phyloP scores from a whole-genome alignment of 495 filamentous ascomycete species.

The Sphaerosporella brunnea region DNA sequence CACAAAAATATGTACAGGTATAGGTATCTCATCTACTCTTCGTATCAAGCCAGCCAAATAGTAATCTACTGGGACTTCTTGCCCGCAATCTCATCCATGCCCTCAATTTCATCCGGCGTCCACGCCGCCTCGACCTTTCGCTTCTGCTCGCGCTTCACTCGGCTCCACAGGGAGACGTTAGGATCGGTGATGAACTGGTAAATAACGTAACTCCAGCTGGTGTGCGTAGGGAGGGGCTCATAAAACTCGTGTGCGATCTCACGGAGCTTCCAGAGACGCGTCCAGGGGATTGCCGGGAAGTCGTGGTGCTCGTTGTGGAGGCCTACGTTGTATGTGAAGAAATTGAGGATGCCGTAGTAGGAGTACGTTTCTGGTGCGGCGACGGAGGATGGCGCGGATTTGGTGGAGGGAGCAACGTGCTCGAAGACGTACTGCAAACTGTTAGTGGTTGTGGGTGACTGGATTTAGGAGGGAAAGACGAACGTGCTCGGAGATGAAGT shows the following conservation, averaged over 20 bases:
- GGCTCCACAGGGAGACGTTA: constrained; percentile 70
- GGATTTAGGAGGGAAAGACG: not conserved
- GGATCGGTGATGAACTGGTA: constrained; percentile 89
- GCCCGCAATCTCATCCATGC: not conserved
- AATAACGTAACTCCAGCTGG: constrained; percentile 80
- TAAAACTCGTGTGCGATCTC: constrained; percentile 87
- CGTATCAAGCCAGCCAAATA: no score
- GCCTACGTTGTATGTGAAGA: constrained; percentile 91
- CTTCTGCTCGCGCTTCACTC: constrained; percentile 61
- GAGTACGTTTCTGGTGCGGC: constrained; percentile 71
- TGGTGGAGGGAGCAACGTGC: constrained; percentile 28
- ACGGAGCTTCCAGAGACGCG: constrained; percentile 52
- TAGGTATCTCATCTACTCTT: no score
- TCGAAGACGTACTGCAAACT: constrained; percentile 61
- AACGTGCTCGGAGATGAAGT: constrained; percentile 93
- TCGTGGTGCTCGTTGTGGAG: constrained; percentile 98
- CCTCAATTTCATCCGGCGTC: constrained; percentile 39
- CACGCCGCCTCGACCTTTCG: constrained; percentile 39
- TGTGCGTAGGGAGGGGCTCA: constrained; percentile 64
- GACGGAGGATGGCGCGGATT: constrained; percentile 31
- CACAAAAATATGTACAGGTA: not conserved
- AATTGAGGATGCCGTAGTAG: constrained; percentile 87
- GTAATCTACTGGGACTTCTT: no score
- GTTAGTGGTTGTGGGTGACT: constrained; percentile 3
- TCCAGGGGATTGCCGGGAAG: constrained; percentile 95